Percentiles rank a stretch among this genome's conserved stretches.
phyloP scores from a whole-genome alignment of 1,284 basidiomycete genomes.

The Vanrija humicola region DNA sequence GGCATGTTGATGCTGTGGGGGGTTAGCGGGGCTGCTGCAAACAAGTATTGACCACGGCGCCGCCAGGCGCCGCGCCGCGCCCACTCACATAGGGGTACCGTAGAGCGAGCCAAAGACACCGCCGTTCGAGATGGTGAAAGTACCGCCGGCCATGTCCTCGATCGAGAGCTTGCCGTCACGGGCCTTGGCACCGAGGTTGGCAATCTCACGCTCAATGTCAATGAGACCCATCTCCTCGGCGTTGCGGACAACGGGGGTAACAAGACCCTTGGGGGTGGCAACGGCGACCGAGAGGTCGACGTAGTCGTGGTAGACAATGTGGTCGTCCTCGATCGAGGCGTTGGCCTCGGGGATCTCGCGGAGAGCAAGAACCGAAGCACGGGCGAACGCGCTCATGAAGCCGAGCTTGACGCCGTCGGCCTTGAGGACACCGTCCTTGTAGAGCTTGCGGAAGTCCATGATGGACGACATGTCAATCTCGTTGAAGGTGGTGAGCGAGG shows the following conservation, averaged over 20 bases:
- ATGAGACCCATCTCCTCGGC: slow-evolving; percentile 81
- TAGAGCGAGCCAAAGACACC: slow-evolving; percentile 97
- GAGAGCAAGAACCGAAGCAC: slow-evolving; percentile 78
- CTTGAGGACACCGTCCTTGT: slow-evolving; percentile 92
- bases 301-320: slow-evolving; percentile 93
- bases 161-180: slow-evolving; percentile 90
- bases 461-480: slow-evolving; percentile 98
- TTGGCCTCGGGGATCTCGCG: slow-evolving; percentile 93
- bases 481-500: slow-evolving; percentile 97
- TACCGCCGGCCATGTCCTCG: slow-evolving; percentile 95
- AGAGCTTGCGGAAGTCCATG: slow-evolving; percentile 88
- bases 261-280: slow-evolving; percentile 93
- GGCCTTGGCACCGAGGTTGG: slow-evolving; percentile 81
- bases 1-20: slow-evolving; percentile 74
- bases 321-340: slow-evolving; percentile 86
- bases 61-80: slow-evolving; percentile 17
- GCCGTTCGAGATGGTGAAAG: slow-evolving; percentile 98
- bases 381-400: slow-evolving; percentile 97
- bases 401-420: slow-evolving; percentile 94
- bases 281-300: slow-evolving; percentile 94
- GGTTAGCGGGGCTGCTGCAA: slow-evolving; percentile 27
- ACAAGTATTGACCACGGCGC: background rate
- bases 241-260: slow-evolving; percentile 93
- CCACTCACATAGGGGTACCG: slow-evolving; percentile 73
- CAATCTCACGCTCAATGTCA: slow-evolving; percentile 90